phyloP scores from a whole-genome alignment of 352 stramenopile species.

The Phytopythium ostracodes region DNA sequence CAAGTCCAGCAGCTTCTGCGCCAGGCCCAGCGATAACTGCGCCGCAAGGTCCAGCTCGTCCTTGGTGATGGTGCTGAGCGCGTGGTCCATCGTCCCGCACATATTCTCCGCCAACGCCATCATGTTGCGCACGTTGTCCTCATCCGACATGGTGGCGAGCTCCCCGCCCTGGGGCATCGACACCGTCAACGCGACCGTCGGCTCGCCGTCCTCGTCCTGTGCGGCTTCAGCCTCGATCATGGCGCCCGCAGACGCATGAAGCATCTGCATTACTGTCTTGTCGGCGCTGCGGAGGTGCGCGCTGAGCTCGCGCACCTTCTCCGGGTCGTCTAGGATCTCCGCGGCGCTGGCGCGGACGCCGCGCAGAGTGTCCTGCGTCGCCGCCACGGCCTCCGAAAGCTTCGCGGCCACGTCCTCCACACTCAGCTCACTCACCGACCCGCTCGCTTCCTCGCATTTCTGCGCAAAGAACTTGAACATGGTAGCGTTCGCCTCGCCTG shows the following conservation, averaged over 20 bases:
- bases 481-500: constrained; percentile 28
- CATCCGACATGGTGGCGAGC: constrained; percentile 22
- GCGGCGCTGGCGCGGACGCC: constrained; percentile 47
- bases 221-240: constrained; percentile 14
- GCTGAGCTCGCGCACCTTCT: constrained; percentile 54
- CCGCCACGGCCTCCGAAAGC: constrained; percentile 48
- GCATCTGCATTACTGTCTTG: constrained; percentile 38
- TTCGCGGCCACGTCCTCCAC: constrained; percentile 46
- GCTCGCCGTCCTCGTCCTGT: background rate
- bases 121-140: constrained; percentile 70
- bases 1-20: constrained; percentile 66
- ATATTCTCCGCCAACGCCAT: constrained; percentile 74
- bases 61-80: constrained; percentile 66
- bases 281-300: constrained; percentile 49
- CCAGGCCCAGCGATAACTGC: constrained; percentile 70
- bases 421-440: constrained; percentile 42
- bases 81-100: constrained; percentile 70
- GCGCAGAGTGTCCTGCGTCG: constrained; percentile 64
- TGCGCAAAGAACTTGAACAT: constrained; percentile 67
- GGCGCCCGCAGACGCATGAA: constrained; percentile 20
- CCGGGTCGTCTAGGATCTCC: constrained; percentile 56
- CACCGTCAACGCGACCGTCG: constrained; percentile 3
- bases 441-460: constrained; percentile 58
- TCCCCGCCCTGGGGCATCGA: constrained; percentile 14
- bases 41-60: constrained; percentile 63